phyloP scores from a whole-genome alignment of 495 filamentous ascomycete species.

The Rostrohypoxylon terebratum region DNA sequence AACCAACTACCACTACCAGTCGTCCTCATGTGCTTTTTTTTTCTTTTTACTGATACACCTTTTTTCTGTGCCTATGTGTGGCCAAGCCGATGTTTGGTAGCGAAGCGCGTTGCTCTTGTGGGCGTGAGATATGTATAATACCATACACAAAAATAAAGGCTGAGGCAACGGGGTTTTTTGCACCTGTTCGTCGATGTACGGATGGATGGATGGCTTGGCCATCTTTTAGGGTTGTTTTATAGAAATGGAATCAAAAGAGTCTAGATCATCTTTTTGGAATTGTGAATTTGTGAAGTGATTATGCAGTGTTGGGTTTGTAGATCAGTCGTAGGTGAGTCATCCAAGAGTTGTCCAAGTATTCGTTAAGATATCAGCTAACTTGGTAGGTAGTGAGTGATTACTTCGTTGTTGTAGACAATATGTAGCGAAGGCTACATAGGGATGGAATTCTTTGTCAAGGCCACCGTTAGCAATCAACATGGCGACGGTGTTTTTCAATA shows the following conservation, averaged over 20 bases:
- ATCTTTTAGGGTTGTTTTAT: slow-evolving; percentile 4
- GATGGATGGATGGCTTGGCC: neutral
- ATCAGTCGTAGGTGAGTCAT: neutral
- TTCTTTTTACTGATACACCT: neutral
- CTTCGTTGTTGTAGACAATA: too few species aligned
- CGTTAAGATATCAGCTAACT: neutral
- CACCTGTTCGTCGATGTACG: neutral
- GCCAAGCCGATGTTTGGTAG: slow-evolving; percentile 9
- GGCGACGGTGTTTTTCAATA: too few species aligned
- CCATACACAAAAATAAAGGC: neutral
- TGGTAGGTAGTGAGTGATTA: neutral
- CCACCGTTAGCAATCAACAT: too few species aligned
- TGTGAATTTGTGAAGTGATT: neutral
- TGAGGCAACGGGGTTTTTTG: neutral
- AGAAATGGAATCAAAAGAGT: slow-evolving; percentile 13
- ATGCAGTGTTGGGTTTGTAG: neutral
- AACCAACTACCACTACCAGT: too few species aligned
- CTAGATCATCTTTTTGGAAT: neutral
- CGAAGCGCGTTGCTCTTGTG: neutral
- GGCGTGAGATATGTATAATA: slow-evolving; percentile 7
- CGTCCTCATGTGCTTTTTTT: neutral
- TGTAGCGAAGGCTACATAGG: too few species aligned
- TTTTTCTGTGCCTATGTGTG: neutral
- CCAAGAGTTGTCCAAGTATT: too few species aligned
- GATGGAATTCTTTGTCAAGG: too few species aligned